A percentile compares a stretch with the other conserved stretches of the same genome.
These are phyloP conservation scores for Colletotrichum cordylinicola DNA, from an alignment of 2,329 filamentous ascomycete genomes.

Conservation along the genomic window DNA sequence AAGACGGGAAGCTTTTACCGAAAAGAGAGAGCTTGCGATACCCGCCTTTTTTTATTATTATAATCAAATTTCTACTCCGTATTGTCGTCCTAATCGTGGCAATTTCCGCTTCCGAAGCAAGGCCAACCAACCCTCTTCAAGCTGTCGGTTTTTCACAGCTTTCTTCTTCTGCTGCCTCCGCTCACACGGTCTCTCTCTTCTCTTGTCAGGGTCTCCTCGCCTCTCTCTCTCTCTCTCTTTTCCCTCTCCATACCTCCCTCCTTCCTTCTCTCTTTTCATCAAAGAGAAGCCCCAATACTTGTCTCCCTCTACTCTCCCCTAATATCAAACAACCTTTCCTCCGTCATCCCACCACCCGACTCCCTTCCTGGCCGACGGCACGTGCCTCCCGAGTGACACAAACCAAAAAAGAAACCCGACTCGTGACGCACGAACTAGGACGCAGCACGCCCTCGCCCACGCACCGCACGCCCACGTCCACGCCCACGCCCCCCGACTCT, in stretches of 20 bases:
- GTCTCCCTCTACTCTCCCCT: background rate
- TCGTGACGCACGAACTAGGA: slow-evolving; percentile 17
- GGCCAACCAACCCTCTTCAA: background rate
- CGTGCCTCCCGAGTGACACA: slow-evolving; percentile 16
- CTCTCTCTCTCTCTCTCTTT: background rate
- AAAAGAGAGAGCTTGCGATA: background rate
- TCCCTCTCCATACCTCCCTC: background rate
- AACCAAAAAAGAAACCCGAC: background rate
- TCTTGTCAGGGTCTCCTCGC: background rate
- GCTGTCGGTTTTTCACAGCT: background rate
- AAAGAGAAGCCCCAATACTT: background rate
- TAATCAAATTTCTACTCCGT: slow-evolving; percentile 12
- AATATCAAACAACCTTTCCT: background rate
- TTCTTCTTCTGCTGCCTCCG: background rate
- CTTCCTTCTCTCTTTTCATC: background rate
- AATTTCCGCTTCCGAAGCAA: slow-evolving; percentile 7
- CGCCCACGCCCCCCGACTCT: background rate
- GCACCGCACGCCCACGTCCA: background rate
- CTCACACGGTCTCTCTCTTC: background rate
- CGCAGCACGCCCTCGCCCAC: background rate
- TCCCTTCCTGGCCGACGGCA: background rate
- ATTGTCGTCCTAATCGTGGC: background rate
- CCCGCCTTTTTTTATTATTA: slow-evolving; percentile 18
- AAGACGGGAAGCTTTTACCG: background rate
- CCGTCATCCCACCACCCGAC: background rate